These are phyloP conservation scores for Coffea eugenioides DNA, from an alignment of 257 asterid genomes.

Conservation along the genomic window DNA sequence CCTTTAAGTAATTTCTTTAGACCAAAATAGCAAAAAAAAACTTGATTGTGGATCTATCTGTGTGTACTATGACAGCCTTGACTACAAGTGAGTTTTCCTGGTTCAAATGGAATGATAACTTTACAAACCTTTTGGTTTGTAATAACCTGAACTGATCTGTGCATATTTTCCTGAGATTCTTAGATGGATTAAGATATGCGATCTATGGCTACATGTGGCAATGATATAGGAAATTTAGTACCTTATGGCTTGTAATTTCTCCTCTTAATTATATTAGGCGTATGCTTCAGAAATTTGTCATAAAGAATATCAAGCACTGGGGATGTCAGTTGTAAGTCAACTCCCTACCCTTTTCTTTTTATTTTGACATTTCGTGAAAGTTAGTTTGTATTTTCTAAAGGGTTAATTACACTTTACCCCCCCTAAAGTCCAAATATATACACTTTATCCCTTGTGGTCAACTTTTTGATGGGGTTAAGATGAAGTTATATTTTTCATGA, in stretches of 20 bases:
- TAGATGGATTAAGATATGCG: background rate
- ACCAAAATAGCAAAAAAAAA: too few relatives aligned
- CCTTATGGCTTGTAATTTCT: background rate
- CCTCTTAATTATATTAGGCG: slow-evolving; percentile 42
- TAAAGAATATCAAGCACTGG: slow-evolving; percentile 66
- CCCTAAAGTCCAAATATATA: too few relatives aligned
- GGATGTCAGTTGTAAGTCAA: slow-evolving; percentile 65
- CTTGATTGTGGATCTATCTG: too few relatives aligned
- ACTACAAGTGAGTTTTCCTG: too few relatives aligned
- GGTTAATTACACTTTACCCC: too few relatives aligned
- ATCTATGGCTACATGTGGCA: background rate
- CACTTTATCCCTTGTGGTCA: too few relatives aligned
- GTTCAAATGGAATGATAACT: background rate
- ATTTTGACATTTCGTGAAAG: background rate
- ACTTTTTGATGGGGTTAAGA: too few relatives aligned
- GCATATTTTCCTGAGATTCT: background rate
- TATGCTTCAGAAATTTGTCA: slow-evolving; percentile 81
- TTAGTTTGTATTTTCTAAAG: background rate
- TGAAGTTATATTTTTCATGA: too few relatives aligned
- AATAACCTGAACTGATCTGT: background rate
- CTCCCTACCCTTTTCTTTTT: slow-evolving; percentile 6
- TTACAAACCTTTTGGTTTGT: background rate
- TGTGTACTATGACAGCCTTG: too few relatives aligned
- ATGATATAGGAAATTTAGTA: background rate
- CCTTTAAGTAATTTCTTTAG: too few relatives aligned